phyloP scores from a whole-genome alignment of 208 protist genomes.

The Trypanosoma melophagium region DNA sequence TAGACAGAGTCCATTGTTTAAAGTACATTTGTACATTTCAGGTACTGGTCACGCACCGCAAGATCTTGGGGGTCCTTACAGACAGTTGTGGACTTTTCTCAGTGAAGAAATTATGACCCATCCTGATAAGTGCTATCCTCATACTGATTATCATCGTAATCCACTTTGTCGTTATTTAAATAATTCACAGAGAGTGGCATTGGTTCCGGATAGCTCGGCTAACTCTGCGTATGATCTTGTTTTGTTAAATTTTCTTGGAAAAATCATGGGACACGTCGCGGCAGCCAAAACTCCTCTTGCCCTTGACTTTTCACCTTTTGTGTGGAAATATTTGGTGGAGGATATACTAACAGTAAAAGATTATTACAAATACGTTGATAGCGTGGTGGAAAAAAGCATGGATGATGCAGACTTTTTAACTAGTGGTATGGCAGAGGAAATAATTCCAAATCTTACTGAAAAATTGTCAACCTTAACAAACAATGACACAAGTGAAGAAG shows the following conservation, averaged over 20 bases:
- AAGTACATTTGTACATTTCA: conserved; percentile 82
- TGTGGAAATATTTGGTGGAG: conserved; percentile 92
- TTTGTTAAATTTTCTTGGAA: conserved; percentile 89
- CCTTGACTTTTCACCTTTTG: conserved; percentile 88
- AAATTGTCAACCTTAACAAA: conserved; percentile 23
- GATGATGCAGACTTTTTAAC: conserved; percentile 77
- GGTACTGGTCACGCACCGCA: conserved; percentile 73
- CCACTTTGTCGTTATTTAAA: conserved; percentile 86
- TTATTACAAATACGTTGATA: conserved; percentile 90
- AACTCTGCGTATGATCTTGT: conserved; percentile 73
- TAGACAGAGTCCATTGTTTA: conserved; percentile 71
- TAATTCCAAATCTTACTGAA: conserved; percentile 75
- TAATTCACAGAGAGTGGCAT: conserved; percentile 78
- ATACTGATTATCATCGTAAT: conserved; percentile 84
- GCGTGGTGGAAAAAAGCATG: conserved; percentile 78
- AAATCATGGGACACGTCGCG: conserved; percentile 85
- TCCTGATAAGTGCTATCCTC: conserved; percentile 81
- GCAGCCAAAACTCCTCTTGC: conserved; percentile 68
- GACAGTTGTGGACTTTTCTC: conserved; percentile 88
- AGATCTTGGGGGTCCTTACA: conserved; percentile 89
- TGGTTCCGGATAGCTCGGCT: conserved; percentile 79
- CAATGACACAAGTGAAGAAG: conserved; percentile 8
- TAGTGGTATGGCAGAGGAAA: conserved; percentile 77
- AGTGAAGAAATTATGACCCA: conserved; percentile 86
- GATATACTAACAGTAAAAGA: conserved; percentile 77